Conservation (phyloP, 2,329 filamentous ascomycete genomes). For the Scedosporium apiospermum region DNA sequence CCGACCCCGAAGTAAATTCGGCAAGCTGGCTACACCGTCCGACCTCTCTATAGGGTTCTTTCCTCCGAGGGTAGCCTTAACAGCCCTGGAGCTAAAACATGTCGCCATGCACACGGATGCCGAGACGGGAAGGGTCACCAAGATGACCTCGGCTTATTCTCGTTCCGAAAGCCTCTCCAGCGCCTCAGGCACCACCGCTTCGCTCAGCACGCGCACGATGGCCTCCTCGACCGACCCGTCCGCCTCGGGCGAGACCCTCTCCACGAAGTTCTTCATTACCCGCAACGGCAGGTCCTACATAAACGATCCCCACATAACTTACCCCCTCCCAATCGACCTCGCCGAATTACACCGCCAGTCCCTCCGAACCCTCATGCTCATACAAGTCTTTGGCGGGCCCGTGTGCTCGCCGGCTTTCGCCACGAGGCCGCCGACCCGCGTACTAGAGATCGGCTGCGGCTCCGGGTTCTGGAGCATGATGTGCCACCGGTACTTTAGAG, state of each 20-base stretch:
- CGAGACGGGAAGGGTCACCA: constrained; percentile 18
- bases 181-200: constrained; percentile 28
- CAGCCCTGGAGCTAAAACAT: not conserved
- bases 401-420: constrained; percentile 62
- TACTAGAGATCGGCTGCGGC: constrained; percentile 82
- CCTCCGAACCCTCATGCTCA: constrained; percentile 70
- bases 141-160: constrained; percentile 21
- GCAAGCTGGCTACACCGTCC: not conserved
- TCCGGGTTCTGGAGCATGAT: constrained; percentile 84
- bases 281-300: constrained; percentile 78
- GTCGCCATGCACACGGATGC: constrained; percentile 20
- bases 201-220: constrained; percentile 35
- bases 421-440: constrained; percentile 60
- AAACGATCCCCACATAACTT: constrained; percentile 59
- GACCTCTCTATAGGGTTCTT: not conserved
- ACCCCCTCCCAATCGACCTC: constrained; percentile 84
- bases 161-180: constrained; percentile 38
- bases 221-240: constrained; percentile 35
- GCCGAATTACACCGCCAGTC: constrained; percentile 81
- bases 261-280: constrained; percentile 50
- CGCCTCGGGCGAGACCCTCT: constrained; percentile 30
- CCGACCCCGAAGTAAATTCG: not conserved
- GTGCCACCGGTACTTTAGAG: constrained; percentile 71
- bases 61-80: not conserved
- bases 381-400: constrained; percentile 71